phyloP scores from a whole-genome alignment of 192 early-diverging fungal species.

The Umbelopsis ramanniana region DNA sequence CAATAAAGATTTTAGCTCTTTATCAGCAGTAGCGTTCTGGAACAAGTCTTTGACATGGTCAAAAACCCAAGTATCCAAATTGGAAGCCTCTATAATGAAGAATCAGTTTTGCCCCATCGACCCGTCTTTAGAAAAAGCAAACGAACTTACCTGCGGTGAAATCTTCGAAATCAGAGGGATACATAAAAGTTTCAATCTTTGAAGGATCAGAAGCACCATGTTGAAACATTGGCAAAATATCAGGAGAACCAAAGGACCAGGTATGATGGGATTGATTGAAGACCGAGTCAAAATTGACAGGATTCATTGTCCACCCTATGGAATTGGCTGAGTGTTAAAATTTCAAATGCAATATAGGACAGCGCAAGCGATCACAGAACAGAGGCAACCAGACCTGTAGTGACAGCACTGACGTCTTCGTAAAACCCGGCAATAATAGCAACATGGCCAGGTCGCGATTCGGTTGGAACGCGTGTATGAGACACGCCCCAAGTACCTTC shows the following conservation, averaged over 20 bases:
- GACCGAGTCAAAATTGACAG: conserved; percentile 94
- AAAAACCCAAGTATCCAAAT: conserved; percentile 93
- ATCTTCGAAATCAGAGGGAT: conserved; percentile 84
- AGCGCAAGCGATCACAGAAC: not conserved
- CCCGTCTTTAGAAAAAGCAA: not conserved
- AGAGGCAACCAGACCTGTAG: conserved; percentile 65
- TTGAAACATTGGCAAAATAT: conserved; percentile 97
- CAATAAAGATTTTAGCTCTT: conserved; percentile 58
- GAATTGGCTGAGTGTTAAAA: conserved; percentile 10
- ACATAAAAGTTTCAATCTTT: conserved; percentile 91
- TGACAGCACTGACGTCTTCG: conserved; percentile 98
- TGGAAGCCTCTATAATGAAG: conserved; percentile 67
- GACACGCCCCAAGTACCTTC: conserved; percentile 82
- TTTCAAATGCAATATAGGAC: not conserved
- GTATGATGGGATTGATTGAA: conserved; percentile 95
- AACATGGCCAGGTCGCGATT: conserved; percentile 96
- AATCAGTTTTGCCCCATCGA: not conserved
- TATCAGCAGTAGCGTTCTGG: conserved; percentile 47
- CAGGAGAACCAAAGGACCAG: conserved; percentile 97
- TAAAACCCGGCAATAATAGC: conserved; percentile 98
- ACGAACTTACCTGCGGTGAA: conserved; percentile 69
- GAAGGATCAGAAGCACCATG: conserved; percentile 83
- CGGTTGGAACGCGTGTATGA: conserved; percentile 94
- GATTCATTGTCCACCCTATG: conserved; percentile 94
- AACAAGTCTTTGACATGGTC: conserved; percentile 79